Conservation (phyloP, 345 rosid genomes). For the Aegle marmelos region DNA sequence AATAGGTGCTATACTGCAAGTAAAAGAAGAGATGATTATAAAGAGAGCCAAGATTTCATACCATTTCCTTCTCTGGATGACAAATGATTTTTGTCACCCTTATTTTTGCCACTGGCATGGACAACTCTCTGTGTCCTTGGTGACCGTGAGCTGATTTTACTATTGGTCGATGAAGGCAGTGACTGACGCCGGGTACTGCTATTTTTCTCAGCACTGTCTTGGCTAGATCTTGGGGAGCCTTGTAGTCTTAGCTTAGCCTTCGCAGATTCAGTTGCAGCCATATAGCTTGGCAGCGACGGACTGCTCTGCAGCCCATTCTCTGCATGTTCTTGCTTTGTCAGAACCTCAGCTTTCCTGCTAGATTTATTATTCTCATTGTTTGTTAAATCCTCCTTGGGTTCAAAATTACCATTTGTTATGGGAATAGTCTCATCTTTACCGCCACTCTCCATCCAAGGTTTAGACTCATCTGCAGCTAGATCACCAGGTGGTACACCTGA, state of each 20-base stretch:
- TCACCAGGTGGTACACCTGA: slow-evolving; percentile 32
- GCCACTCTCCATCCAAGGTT: slow-evolving; percentile 31
- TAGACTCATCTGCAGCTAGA: slow-evolving; percentile 33
- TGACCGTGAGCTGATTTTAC: slow-evolving; percentile 66
- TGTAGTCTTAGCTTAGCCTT: slow-evolving; percentile 86
- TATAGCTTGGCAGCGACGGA: slow-evolving; percentile 77
- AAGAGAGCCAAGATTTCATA: slow-evolving; percentile 25
- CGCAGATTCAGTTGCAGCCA: slow-evolving; percentile 91
- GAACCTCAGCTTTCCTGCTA: slow-evolving; percentile 43
- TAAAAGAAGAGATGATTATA: slow-evolving; percentile 4
- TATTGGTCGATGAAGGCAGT: slow-evolving; percentile 60
- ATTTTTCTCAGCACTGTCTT: slow-evolving; percentile 58
- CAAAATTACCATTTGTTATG: slow-evolving; percentile 37
- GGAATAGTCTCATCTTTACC: slow-evolving; percentile 41
- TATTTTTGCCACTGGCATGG: slow-evolving; percentile 58
- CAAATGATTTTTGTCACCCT: slow-evolving; percentile 48
- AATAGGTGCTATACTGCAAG: background rate
- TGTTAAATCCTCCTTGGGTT: slow-evolving; percentile 40
- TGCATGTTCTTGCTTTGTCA: slow-evolving; percentile 51
- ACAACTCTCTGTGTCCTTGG: slow-evolving; percentile 65
- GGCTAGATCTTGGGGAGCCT: slow-evolving; percentile 66
- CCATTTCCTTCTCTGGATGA: slow-evolving; percentile 62
- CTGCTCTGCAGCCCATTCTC: slow-evolving; percentile 67
- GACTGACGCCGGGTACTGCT: slow-evolving; percentile 64
- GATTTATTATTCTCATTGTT: slow-evolving; percentile 51